Evolutionary conservation across 176 grass and related monocot genomes (phyloP), one percentile per base, ranked within the genome.

Genomic region (Oryza coarctata): DNA sequence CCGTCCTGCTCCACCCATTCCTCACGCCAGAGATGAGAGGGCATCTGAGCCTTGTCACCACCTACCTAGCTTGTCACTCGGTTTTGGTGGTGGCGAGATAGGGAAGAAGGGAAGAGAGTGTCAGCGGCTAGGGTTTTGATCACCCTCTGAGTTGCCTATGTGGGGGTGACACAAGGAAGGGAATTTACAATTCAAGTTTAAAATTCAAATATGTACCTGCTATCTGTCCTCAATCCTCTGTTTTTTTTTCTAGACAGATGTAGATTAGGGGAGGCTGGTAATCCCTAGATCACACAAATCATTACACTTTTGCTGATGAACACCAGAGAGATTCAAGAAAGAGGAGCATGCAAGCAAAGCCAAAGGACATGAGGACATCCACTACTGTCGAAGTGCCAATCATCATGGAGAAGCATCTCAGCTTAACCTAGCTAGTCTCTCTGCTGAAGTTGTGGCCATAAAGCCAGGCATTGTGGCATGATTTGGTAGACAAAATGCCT

Each of bases 271-370:
- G 23, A 36, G 23, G 57, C 1, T 49, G 25, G 6, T 47, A 71
- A 85, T 85, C 75, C 68, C 68, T 55, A 79, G 17, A 65, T 55
- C 66, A 77, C n/a, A 65, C 57, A 88, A 77, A 83, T 73, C 40
- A 83, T 65, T 23, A 41, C 71, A 71, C 31, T 52, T 50, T 31
- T 65, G 62, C 25, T 26, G 20, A 70, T 50, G 40, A 44, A 31
- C 28, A 82, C 22, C 14, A 71, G 31, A 77, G 65, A 65, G 73
- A 72, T 87, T 73, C 73, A 77, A 71, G 63, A 70, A 76, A 70
- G 71, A 28, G 63, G 85, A 76, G 67, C 63, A 69, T 39, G 63
- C 63, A 69, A 50, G 71, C 29, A 76, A 76, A 70, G 57, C 23
- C 57, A 62, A 63, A 35, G 40, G 65, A 17, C 73, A 71, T 29